Conservation (phyloP, 1,284 basidiomycete species). For the Athelia psychrophila region DNA sequence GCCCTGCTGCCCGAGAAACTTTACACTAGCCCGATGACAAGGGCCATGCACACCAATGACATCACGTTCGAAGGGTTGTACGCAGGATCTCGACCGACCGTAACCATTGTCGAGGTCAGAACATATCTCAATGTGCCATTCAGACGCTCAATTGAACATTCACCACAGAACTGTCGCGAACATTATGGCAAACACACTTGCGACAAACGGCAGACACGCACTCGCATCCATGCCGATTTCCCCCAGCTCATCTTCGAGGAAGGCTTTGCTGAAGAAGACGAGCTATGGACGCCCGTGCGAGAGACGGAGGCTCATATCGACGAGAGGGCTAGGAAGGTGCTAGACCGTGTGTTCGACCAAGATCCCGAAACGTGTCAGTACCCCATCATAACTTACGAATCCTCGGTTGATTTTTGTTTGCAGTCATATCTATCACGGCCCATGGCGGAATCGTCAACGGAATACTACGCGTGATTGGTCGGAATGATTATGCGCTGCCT, state of each 20-base stretch:
- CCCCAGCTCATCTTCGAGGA: slow-evolving; percentile 64
- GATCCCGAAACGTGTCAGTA: slow-evolving; percentile 48
- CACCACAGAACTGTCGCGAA: slow-evolving; percentile 59
- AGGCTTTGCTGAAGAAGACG: slow-evolving; percentile 71
- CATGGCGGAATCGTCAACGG: slow-evolving; percentile 61
- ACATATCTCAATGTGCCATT: too few relatives aligned
- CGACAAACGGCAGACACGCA: slow-evolving; percentile 58
- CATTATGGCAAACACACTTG: slow-evolving; percentile 72
- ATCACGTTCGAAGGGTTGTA: slow-evolving; percentile 56
- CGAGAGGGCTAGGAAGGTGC: slow-evolving; percentile 47
- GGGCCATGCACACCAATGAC: slow-evolving; percentile 68
- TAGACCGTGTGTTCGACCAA: slow-evolving; percentile 62
- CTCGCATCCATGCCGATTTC: slow-evolving; percentile 54
- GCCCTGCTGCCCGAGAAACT: slow-evolving; percentile 61
- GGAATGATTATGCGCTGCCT: slow-evolving; percentile 41
- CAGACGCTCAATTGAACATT: neutral
- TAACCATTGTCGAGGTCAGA: slow-evolving; percentile 53
- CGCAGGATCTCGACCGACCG: slow-evolving; percentile 21
- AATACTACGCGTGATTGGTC: slow-evolving; percentile 43
- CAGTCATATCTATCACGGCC: slow-evolving; percentile 64
- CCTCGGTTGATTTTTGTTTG: neutral
- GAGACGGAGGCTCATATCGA: slow-evolving; percentile 61
- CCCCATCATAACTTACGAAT: slow-evolving; percentile 1
- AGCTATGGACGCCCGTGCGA: slow-evolving; percentile 62
- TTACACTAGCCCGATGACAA: slow-evolving; percentile 72